These are phyloP conservation scores for Starmera stellimalicola DNA, from an alignment of 1,139 yeast genomes.

Conservation along the genomic window DNA sequence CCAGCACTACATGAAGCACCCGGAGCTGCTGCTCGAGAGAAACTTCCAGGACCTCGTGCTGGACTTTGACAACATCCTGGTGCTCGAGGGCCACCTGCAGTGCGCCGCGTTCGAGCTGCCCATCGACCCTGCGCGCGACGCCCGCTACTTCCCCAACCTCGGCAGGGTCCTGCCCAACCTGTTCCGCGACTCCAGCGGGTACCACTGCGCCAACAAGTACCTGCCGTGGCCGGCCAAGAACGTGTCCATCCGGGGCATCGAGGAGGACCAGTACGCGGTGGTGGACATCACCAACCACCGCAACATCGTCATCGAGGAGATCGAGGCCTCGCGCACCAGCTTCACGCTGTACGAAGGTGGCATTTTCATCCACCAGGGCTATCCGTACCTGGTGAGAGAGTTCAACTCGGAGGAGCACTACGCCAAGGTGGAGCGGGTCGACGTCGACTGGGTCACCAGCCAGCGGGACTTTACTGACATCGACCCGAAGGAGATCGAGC, in stretches of 20 bases:
- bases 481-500: conserved; percentile 72
- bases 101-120: conserved; percentile 92
- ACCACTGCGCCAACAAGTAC: conserved; percentile 52
- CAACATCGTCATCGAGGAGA: conserved; percentile 73
- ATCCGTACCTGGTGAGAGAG: conserved; percentile 76
- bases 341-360: conserved; percentile 95
- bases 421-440: conserved; percentile 80
- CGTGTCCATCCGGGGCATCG: conserved; percentile 75
- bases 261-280: conserved; percentile 73
- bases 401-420: conserved; percentile 64
- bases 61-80: conserved; percentile 42
- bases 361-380: conserved; percentile 87
- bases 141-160: conserved; percentile 38
- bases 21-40: conserved; percentile 46
- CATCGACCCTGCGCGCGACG: conserved; percentile 41
- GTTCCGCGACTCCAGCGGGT: conserved; percentile 36
- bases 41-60: conserved; percentile 44
- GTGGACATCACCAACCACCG: conserved; percentile 76
- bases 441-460: conserved; percentile 87
- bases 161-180: conserved; percentile 29
- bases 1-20: conserved; percentile 69
- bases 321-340: conserved; percentile 84
- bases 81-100: conserved; percentile 77
- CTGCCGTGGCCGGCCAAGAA: conserved; percentile 74
- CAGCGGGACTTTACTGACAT: conserved; percentile 91